Evolutionary conservation across 306 rosid species (phyloP), one percentile per base, ranked within the genome.

Genomic region (Medicago lupulina): DNA sequence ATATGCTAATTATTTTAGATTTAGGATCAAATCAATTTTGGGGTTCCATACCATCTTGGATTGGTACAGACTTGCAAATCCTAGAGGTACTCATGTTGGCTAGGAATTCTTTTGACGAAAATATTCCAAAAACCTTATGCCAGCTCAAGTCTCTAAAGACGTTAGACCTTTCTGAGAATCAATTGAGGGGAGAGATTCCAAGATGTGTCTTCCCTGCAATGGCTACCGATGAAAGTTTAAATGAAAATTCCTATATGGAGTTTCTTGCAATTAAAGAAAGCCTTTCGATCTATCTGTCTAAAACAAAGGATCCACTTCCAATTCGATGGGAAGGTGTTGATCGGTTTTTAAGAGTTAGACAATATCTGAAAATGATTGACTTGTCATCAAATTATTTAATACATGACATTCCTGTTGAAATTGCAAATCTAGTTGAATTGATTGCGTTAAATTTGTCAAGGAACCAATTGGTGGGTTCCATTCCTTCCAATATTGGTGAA

Each of bases 41-140:
- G 2, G 85, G 82, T 43, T 1, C 51, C 31, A 73, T 80, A 71
- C 87, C 84, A 12, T 3, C 8, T 7, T 84, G 82, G 87, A 71
- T 84, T 18, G 82, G 87, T 36, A 25, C 38, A 1, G 38, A 34
- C 0, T 3, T 73, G 63, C 13, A 0, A 5, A 13, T 21, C 18
- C 51, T 80, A 6, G 8, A 31, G 46, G 3, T 4, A 2, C 66
- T 84, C 3, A 0, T 5, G 8, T 55, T 80, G 38, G 0, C 34
- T 3, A 7, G 23, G 8, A 80, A 84, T 51, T 12, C 1, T 0
- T 40, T 84, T 8, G 18, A 40, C 10, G 84, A 67, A 36, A 31
- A 18, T 19, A 58, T 84, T 3, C 87, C 84, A 7, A 15, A 2
- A 16, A 16, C 14, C 0, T 18, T 80, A 4, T 84, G 84, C 51